Evolutionary conservation across 2,329 filamentous ascomycete genomes (phyloP).

Genomic region (Venturia nashicola): DNA sequence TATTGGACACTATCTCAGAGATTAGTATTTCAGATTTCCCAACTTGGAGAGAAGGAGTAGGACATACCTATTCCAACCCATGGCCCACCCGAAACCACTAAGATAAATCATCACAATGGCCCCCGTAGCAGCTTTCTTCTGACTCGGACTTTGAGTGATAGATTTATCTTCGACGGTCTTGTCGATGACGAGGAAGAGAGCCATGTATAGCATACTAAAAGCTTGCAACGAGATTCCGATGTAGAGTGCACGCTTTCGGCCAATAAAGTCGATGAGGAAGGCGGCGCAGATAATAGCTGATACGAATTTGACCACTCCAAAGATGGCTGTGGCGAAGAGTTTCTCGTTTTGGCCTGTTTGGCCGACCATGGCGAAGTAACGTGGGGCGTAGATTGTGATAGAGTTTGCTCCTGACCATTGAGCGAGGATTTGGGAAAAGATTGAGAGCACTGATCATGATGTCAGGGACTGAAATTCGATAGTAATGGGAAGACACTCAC

Average conservation of each 20-base stretch:
- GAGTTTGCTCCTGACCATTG: conserved; percentile 64
- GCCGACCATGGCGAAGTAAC: conserved; percentile 62
- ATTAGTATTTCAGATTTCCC: neutral
- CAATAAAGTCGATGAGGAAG: conserved; percentile 69
- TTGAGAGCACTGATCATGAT: conserved; percentile 36
- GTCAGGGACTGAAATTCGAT: neutral
- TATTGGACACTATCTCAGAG: conserved; percentile 68
- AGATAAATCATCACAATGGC: conserved; percentile 56
- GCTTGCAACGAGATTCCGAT: conserved; percentile 36
- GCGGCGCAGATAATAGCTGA: conserved; percentile 57
- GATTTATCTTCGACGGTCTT: conserved; percentile 38
- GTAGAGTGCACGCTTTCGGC: conserved; percentile 48
- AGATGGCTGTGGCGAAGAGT: conserved; percentile 62
- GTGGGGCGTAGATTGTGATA: conserved; percentile 65
- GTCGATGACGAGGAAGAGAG: conserved; percentile 46
- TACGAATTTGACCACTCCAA: conserved; percentile 62
- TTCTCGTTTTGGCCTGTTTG: conserved; percentile 55
- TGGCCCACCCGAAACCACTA: conserved; percentile 26
- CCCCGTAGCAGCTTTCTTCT: conserved; percentile 48
- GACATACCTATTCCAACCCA: conserved; percentile 11
- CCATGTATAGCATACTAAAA: conserved; percentile 43
- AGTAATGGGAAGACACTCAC: neutral
- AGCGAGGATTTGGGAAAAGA: conserved; percentile 56
- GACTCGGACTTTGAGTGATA: conserved; percentile 33
- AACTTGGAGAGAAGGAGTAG: neutral